phyloP scores from a whole-genome alignment of 2,329 filamentous ascomycete genomes.

The Colletotrichum gloeosporioides region DNA sequence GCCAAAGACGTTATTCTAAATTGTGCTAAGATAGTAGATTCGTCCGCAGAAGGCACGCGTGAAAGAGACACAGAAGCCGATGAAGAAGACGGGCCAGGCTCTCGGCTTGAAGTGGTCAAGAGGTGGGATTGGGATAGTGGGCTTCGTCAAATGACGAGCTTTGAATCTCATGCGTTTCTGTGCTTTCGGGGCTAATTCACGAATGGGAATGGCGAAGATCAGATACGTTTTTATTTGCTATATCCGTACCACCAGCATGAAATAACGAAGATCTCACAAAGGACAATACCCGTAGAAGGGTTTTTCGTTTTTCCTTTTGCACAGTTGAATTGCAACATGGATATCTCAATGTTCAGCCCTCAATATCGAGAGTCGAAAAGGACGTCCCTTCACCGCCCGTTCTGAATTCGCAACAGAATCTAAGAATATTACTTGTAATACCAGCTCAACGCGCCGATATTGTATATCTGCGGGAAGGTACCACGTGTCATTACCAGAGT shows the following conservation, averaged over 20 bases:
- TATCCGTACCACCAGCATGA: no score
- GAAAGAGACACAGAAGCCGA: background rate
- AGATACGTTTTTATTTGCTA: fast-evolving
- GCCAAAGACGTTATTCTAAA: background rate
- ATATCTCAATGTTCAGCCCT: background rate
- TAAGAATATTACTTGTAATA: background rate
- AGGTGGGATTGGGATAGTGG: background rate
- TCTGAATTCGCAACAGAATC: background rate
- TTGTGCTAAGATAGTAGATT: background rate
- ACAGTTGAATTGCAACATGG: background rate
- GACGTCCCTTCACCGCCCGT: background rate
- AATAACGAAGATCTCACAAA: fast-evolving
- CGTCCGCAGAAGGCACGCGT: background rate
- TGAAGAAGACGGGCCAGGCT: background rate
- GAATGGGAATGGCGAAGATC: background rate
- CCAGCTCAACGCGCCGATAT: background rate
- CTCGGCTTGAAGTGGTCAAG: background rate
- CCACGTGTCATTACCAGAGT: background rate
- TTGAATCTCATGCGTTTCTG: fast-evolving
- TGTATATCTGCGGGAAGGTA: background rate
- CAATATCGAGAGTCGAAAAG: background rate
- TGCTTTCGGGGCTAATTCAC: background rate
- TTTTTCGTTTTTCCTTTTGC: background rate
- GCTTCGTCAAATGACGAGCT: background rate
- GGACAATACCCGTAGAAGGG: background rate